Percentiles rank a stretch among this genome's conserved stretches.
Evolutionary conservation across 441 rosid genomes (phyloP).

Genomic region (Croton setiger): DNA sequence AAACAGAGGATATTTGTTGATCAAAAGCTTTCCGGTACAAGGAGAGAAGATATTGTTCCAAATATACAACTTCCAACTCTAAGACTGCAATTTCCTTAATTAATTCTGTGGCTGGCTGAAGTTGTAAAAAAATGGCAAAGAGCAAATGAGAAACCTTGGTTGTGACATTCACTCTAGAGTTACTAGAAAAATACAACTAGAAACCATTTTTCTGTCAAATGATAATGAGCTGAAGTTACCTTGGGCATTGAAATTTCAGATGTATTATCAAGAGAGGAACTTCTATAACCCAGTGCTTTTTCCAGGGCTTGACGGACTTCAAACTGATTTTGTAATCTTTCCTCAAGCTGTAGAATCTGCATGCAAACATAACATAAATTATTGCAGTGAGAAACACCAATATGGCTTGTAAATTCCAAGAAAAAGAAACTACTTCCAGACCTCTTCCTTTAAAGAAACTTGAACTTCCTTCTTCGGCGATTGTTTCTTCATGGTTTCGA

Average conservation of each 20-base stretch:
- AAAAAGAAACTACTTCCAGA: constrained; percentile 23
- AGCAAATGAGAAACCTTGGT: constrained; percentile 10
- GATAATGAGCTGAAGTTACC: constrained; percentile 37
- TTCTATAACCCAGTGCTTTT: constrained; percentile 65
- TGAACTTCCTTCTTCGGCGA: constrained; percentile 43
- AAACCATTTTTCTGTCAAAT: constrained; percentile 12
- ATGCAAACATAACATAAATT: constrained; percentile 12
- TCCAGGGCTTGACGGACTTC: constrained; percentile 71
- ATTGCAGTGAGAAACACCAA: constrained; percentile 7
- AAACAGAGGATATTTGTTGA: constrained; percentile 46
- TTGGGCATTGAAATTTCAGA: constrained; percentile 51
- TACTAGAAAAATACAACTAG: not conserved
- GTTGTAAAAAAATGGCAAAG: constrained; percentile 7
- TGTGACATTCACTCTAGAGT: not conserved
- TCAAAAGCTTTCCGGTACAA: constrained; percentile 86
- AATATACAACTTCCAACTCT: constrained; percentile 83
- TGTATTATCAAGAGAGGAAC: constrained; percentile 34
- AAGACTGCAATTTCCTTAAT: constrained; percentile 83
- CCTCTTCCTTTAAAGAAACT: constrained; percentile 75
- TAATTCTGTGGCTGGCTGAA: constrained; percentile 73
- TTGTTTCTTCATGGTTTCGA: constrained; percentile 39
- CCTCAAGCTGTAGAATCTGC: constrained; percentile 89
- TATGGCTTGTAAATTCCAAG: constrained; percentile 2
- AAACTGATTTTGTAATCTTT: constrained; percentile 73
- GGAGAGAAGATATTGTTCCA: constrained; percentile 88